Evolutionary conservation across 257 asterid species (phyloP).

Genomic region (Capsicum pubescens): DNA sequence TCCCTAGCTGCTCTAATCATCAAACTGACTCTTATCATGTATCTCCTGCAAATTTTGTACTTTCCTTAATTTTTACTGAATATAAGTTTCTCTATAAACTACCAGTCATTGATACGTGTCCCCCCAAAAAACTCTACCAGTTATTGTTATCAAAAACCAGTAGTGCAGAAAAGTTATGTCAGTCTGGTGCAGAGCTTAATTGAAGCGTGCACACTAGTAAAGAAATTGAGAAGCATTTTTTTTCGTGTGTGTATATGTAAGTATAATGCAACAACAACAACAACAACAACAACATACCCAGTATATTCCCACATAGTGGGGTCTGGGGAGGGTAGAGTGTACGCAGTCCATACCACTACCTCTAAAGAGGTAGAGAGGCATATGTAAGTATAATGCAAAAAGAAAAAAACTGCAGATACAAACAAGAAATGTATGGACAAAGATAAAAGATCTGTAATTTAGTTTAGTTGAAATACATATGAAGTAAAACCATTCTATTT

Average conservation of each 20-base stretch:
- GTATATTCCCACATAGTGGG: too few relatives aligned
- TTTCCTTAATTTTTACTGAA: neutral
- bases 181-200: neutral
- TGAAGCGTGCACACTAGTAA: neutral
- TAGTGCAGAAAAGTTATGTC: conserved; percentile 15
- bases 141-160: neutral
- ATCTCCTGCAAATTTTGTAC: neutral
- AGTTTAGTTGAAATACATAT: neutral
- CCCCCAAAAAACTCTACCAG: neutral
- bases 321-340: too few relatives aligned
- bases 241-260: neutral
- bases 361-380: neutral
- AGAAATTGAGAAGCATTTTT: conserved; percentile 12
- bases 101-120: neutral
- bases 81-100: neutral
- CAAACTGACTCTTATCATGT: neutral
- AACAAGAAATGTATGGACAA: conserved; percentile 7
- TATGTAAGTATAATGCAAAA: conserved; percentile 2
- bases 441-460: neutral
- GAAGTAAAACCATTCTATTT: neutral
- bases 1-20: conserved; percentile 1
- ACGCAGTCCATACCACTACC: too few relatives aligned
- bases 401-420: neutral
- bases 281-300: too few relatives aligned
- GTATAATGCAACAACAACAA: neutral